These are phyloP conservation scores for Paramecium sexaurelia DNA, from an alignment of 73 alveolate species.

Conservation along the genomic window DNA sequence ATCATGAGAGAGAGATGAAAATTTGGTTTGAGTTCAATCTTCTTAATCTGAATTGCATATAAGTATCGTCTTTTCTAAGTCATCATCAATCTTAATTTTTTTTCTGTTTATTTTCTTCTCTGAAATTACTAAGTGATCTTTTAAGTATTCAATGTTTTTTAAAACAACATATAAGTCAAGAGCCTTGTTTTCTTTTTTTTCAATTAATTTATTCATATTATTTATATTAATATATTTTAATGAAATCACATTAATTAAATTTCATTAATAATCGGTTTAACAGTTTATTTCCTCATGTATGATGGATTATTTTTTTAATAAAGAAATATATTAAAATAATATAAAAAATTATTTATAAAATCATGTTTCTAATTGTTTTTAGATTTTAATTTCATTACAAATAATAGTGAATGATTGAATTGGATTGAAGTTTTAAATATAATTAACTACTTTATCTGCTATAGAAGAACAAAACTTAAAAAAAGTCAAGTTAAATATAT, in stretches of 20 bases:
- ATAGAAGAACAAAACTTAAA: no score
- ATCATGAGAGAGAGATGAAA: background rate
- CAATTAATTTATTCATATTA: background rate
- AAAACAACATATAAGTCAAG: background rate
- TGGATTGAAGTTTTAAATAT: no score
- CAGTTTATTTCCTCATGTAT: background rate
- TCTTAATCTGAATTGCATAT: slow-evolving; percentile 11
- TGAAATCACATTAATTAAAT: background rate
- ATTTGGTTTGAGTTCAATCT: background rate
- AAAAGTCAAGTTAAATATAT: no score
- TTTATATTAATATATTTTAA: background rate
- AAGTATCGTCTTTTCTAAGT: background rate
- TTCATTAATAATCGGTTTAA: background rate
- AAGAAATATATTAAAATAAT: background rate
- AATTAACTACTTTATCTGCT: no score
- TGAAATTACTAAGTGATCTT: background rate
- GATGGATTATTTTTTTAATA: background rate
- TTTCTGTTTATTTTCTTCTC: background rate
- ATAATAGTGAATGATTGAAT: no score
- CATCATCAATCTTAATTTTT: background rate
- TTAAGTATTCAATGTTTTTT: background rate
- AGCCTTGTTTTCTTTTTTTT: background rate
- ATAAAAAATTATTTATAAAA: background rate
- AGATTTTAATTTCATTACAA: background rate
- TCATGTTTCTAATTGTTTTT: background rate